Base-by-base conservation (phyloP, 306 rosid genomes). In the Vicia faba region DNA sequence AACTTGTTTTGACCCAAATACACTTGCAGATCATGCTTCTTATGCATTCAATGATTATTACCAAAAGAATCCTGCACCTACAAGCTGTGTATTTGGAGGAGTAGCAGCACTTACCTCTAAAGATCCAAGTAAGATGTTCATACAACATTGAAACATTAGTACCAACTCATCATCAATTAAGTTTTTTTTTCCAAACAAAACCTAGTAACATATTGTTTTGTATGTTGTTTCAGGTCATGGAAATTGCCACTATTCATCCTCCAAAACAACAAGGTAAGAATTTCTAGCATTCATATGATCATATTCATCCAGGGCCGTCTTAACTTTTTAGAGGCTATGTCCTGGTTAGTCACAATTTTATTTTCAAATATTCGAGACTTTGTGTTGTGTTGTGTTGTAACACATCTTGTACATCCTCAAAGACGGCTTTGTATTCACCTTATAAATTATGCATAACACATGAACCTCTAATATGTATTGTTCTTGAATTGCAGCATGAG, bases 71-170 rank as follows among this genome's bases (percentile, higher is more conserved):
- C 95, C 97, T 31, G 75, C 86, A 20, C 87, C 97, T 41, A 91
- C 99, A 11, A 95, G 99, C 79, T 95, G 99, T 53, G 86, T 61
- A 71, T 95, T 95, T 46, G 99, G 97, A 59, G 99, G 99, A 81
- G 54, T 87, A 31, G 99, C 99, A 54, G 81, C 82, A 57, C 85
- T 84, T 15, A 61, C 80, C 71, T 85, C 36, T 84, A 87, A 84
- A 45, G 96, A 95, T 64, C 99, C 99, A 69, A 95, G 99, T 95
- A 90, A 79, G 93, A 66, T 57, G 48, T 35, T 54, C 39, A 74
- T 50, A 9, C 12, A 23, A 39, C 25, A 49, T 13, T 26, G 16
- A 33, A 33, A 33, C 38, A 6, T 33, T 33, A 33, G 38, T 1
- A 33, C 9, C 38, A 33, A 33, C 38, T 33, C 38, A 7, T 33